A percentile compares a stretch with the other conserved stretches of the same genome.
Conservation (phyloP, 305 asterid species). For the Striga hermonthica region DNA sequence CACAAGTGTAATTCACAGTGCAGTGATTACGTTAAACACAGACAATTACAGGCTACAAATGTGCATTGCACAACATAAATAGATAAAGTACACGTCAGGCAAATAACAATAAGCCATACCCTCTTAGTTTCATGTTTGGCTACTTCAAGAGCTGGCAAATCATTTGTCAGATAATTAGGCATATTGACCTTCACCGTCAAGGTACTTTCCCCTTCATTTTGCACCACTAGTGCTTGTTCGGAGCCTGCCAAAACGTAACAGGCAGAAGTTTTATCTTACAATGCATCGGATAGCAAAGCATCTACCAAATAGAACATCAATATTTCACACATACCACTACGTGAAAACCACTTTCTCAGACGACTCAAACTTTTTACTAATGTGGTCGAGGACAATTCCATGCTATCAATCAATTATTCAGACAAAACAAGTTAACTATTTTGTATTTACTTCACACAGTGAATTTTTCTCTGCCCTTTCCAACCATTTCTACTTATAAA, state of each 20-base stretch:
- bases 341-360: neutral
- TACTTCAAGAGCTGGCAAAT: slow-evolving; percentile 38
- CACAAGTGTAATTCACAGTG: too few relatives aligned
- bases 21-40: neutral
- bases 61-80: slow-evolving; percentile 1
- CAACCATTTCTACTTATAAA: neutral
- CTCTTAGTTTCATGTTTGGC: slow-evolving; percentile 38
- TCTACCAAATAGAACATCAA: slow-evolving; percentile 10
- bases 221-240: slow-evolving; percentile 41
- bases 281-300: neutral
- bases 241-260: slow-evolving; percentile 39
- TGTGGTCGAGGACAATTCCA: slow-evolving; percentile 9
- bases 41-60: slow-evolving; percentile 27
- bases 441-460: neutral
- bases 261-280: slow-evolving; percentile 7
- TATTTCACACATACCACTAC: neutral
- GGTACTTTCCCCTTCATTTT: slow-evolving; percentile 49
- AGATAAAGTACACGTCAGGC: slow-evolving; percentile 4
- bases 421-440: slow-evolving; percentile 11
- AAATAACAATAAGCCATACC: slow-evolving; percentile 38
- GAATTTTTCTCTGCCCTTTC: slow-evolving; percentile 2
- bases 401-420: slow-evolving; percentile 14
- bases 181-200: slow-evolving; percentile 43
- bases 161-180: slow-evolving; percentile 32
- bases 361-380: neutral